Evolutionary conservation across 768 basidiomycete species (phyloP).

Genomic region (Tulasnella sp.): DNA sequence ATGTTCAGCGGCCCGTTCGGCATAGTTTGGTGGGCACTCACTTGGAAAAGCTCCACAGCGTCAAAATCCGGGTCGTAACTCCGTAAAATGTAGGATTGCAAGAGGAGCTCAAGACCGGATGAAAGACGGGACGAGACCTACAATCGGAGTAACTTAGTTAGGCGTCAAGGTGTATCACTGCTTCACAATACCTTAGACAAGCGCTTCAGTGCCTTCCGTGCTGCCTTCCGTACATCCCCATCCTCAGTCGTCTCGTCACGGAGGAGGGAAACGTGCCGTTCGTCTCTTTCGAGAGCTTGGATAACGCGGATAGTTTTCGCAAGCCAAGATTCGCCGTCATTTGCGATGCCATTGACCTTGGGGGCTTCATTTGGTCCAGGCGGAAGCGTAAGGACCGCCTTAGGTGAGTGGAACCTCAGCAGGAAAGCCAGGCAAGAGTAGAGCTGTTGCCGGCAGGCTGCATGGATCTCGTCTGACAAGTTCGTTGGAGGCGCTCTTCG

Average conservation of each 20-base stretch:
- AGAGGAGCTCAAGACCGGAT: conserved; percentile 41
- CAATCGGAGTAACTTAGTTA: background rate
- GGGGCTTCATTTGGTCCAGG: background rate
- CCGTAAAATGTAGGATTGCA: conserved; percentile 62
- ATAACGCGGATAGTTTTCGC: conserved; percentile 46
- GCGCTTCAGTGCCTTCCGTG: conserved; percentile 29
- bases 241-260: conserved; percentile 40
- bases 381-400: background rate
- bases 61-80: conserved; percentile 60
- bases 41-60: conserved; percentile 29
- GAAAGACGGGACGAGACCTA: background rate
- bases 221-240: conserved; percentile 39
- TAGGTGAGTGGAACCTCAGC: background rate
- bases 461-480: conserved; percentile 64
- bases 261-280: conserved; percentile 49
- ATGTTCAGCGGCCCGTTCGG: background rate
- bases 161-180: background rate
- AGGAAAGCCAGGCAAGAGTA: conserved; percentile 69
- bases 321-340: conserved; percentile 72
- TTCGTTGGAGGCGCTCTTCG: conserved; percentile 54
- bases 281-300: conserved; percentile 48
- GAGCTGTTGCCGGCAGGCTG: conserved; percentile 59
- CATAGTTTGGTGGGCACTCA: background rate
- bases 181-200: conserved; percentile 27
- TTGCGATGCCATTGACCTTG: background rate